Evolutionary conservation across 2,329 filamentous ascomycete genomes (phyloP), one percentile per base, ranked within the genome.

Genomic region (Byssoonygena ceratinophila): DNA sequence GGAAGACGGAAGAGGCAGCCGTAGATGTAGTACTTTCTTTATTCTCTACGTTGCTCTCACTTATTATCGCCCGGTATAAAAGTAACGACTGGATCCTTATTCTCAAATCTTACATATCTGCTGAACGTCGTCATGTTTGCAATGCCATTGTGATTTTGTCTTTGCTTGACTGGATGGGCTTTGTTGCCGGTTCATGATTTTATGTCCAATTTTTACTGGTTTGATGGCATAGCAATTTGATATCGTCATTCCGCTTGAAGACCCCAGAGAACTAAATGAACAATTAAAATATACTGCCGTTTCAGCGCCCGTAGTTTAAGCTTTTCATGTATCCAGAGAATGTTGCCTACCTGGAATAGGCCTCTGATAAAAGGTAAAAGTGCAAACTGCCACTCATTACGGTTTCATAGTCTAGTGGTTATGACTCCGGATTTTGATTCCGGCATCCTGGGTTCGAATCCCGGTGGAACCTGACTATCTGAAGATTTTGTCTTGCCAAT

Each of bases 1-100:
- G 92, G 92, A 71, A 96, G 96, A 85, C 85, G 92, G 80, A 92
- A 83, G 79, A 94, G 94, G 81, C 85, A 89, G 76, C 81, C 87
- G 72, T 94, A 89, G n/a, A 20, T 29, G 23, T 39, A 78, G 63
- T 53, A 53, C 37, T 23, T 39, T 48, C 12, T 36, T 34, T 51
- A 8, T 3, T 41, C 36, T 22, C 27, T 36, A 14, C 29, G n/a
- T 34, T 34, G 4, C 16, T 22, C 11, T 18, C 16, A 27, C 8
- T 16, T 29, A 12, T 44, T 44, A n/a, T 41, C 20, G 8, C 20
- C 39, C 2, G 12, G 12, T 14, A 45, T 46, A 48, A 48, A 48
- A 46, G 44, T 36, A 46, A 46, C 44, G 44, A 34, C 44, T 14
- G 29, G 29, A 46, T n/a, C n/a, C 31, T 2, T 46, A 23, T 12